phyloP scores from a whole-genome alignment of 2,329 filamentous ascomycete species.

The Cryphonectria naterciae region DNA sequence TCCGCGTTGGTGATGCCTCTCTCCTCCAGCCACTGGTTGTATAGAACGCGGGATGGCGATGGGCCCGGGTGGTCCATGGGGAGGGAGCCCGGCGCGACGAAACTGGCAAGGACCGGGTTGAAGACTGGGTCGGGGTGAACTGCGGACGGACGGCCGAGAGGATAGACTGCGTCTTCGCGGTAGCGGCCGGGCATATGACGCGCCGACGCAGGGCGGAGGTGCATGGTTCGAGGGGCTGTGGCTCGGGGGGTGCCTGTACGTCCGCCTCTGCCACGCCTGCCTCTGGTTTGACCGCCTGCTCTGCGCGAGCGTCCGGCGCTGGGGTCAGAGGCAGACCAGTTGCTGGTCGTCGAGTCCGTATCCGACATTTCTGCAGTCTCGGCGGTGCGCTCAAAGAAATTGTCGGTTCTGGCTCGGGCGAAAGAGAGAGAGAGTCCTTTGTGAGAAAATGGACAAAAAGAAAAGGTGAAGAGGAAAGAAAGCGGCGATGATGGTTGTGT shows the following conservation, averaged over 20 bases:
- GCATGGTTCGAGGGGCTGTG: background rate
- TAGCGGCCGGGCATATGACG: constrained; percentile 30
- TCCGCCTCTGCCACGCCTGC: background rate
- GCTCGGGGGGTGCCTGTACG: no score
- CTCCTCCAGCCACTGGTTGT: constrained; percentile 12
- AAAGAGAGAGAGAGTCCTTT: no score
- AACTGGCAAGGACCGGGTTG: constrained; percentile 32
- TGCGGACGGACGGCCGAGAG: constrained; percentile 29
- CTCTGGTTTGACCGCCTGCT: background rate
- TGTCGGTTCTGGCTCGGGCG: background rate
- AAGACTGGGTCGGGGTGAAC: constrained; percentile 34
- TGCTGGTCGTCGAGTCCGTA: background rate
- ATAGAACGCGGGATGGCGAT: constrained; percentile 27
- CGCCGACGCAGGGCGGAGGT: background rate
- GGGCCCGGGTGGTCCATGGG: constrained; percentile 33
- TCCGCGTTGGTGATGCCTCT: constrained; percentile 5
- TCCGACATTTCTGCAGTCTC: background rate
- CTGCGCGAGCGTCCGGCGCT: background rate
- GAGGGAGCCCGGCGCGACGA: constrained; percentile 34
- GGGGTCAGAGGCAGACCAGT: background rate
- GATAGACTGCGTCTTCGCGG: constrained; percentile 31
- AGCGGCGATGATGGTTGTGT: background rate
- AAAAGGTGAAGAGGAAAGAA: background rate
- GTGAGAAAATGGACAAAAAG: background rate
- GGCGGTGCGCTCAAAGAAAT: background rate